A percentile compares a stretch with the other conserved stretches of the same genome.
Evolutionary conservation across 1,139 yeast genomes (phyloP).

Genomic region (Suhomyces ambrosiae): DNA sequence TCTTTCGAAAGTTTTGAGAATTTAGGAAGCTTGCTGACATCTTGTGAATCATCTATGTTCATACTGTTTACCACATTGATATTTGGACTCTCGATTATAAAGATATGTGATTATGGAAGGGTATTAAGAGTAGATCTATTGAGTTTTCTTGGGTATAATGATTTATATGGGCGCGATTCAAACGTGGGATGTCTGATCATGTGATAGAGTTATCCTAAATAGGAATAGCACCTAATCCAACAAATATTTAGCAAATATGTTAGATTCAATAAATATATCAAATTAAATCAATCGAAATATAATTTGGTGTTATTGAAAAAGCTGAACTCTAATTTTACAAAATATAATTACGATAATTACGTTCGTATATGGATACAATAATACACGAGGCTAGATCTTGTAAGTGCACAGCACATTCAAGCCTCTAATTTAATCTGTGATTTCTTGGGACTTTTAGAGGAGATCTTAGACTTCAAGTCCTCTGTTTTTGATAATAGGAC

Average conservation of each 20-base stretch:
- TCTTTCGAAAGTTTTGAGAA: conserved; percentile 38
- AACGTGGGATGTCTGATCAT: conserved; percentile 10
- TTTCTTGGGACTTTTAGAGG: conserved; percentile 11
- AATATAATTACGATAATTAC: conserved; percentile 1
- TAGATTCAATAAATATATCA: too few relatives aligned
- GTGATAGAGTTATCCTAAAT: conserved; percentile 3
- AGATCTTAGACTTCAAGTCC: conserved; percentile 1
- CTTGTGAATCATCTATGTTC: conserved; percentile 6
- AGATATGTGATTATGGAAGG: neutral
- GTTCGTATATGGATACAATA: neutral
- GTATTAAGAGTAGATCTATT: neutral
- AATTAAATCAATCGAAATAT: too few relatives aligned
- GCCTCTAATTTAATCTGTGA: conserved; percentile 7
- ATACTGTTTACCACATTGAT: conserved; percentile 13
- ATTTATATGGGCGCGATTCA: too few relatives aligned
- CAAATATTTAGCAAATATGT: too few relatives aligned
- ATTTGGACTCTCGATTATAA: neutral
- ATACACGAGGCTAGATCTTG: neutral
- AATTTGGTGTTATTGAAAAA: too few relatives aligned
- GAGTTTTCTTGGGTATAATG: too few relatives aligned
- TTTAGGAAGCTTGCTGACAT: conserved; percentile 5
- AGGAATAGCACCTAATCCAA: too few relatives aligned
- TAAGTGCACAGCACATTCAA: conserved; percentile 5
- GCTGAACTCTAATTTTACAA: too few relatives aligned
- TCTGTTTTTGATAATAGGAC: conserved; percentile 1